phyloP scores from a whole-genome alignment of 495 filamentous ascomycete species.

The Aspergillus campestris region DNA sequence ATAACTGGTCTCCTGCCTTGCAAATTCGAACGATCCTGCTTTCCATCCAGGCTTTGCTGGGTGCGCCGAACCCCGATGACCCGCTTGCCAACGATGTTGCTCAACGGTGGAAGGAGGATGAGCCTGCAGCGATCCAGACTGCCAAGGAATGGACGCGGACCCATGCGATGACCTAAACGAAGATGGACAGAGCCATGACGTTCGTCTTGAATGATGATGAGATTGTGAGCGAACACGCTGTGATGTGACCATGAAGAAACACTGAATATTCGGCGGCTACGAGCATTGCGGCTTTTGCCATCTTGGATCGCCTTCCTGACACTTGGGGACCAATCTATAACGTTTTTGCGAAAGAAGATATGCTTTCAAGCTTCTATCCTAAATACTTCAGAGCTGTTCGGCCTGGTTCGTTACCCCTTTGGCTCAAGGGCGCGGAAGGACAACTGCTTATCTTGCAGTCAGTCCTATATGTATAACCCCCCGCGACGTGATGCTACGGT shows the following conservation, averaged over 20 bases:
- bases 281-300: neutral
- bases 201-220: constrained; percentile 3
- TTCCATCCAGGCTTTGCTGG: constrained; percentile 92
- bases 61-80: constrained; percentile 95
- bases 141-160: constrained; percentile 82
- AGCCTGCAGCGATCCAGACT: constrained; percentile 81
- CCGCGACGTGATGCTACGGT: neutral
- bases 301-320: too few species aligned
- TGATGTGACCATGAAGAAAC: constrained; percentile 34
- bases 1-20: constrained; percentile 97
- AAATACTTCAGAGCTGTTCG: neutral
- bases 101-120: constrained; percentile 96
- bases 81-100: constrained; percentile 95
- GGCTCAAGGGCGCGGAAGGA: neutral
- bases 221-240: constrained; percentile 10
- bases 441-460: neutral
- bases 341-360: too few species aligned
- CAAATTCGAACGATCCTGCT: constrained; percentile 97
- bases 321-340: too few species aligned
- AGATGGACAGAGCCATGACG: neutral
- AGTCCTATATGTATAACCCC: neutral
- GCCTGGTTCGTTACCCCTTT: neutral
- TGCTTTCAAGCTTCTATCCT: neutral
- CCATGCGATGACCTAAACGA: constrained; percentile 55
- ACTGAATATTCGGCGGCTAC: neutral